Conservation (phyloP, 352 stramenopile genomes). For the Pythium brassicae region DNA sequence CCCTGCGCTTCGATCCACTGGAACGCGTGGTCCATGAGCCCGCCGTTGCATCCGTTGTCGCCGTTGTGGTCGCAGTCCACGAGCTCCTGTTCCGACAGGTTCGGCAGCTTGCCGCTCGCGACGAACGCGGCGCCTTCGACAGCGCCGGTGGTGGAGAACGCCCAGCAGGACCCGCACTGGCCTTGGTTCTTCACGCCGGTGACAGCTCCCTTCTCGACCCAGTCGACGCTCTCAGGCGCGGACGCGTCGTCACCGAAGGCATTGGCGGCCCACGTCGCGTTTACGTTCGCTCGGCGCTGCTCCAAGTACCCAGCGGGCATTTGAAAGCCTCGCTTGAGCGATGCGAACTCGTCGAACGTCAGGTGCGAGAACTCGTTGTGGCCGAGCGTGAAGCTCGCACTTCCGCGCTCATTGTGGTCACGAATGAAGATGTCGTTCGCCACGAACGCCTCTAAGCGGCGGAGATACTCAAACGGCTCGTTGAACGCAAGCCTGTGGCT, state of each 20-base stretch:
- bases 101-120: constrained; percentile 49
- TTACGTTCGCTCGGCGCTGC: constrained; percentile 1
- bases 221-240: constrained; percentile 18
- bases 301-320: constrained; percentile 17
- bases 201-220: constrained; percentile 38
- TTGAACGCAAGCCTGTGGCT: constrained; percentile 7
- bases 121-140: constrained; percentile 91
- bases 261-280: too few relatives aligned
- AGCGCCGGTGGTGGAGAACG: constrained; percentile 91
- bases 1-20: constrained; percentile 84
- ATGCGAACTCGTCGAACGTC: constrained; percentile 26
- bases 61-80: constrained; percentile 83
- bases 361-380: constrained; percentile 31
- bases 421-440: constrained; percentile 25
- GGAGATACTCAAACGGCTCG: constrained; percentile 18
- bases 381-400: constrained; percentile 20
- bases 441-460: constrained; percentile 21
- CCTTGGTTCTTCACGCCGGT: constrained; percentile 92
- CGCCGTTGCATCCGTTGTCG: constrained; percentile 90
- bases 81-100: constrained; percentile 91
- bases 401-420: constrained; percentile 15
- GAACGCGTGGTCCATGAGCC: constrained; percentile 88
- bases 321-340: constrained; percentile 15
- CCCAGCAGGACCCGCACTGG: constrained; percentile 96
- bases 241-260: not conserved